Evolutionary conservation across 495 filamentous ascomycete genomes (phyloP), one percentile per base, ranked within the genome.

Genomic region (Filosporella fistucella): DNA sequence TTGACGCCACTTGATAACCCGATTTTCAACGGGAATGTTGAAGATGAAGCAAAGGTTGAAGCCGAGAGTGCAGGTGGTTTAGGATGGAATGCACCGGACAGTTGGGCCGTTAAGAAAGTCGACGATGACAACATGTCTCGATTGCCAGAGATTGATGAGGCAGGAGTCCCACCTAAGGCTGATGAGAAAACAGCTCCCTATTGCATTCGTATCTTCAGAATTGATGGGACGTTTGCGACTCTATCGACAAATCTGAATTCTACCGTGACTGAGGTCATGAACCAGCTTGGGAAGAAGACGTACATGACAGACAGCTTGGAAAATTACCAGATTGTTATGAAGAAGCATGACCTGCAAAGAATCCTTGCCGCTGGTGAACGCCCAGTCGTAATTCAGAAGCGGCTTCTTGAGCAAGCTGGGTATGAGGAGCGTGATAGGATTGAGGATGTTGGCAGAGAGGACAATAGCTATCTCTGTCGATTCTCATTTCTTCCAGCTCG

Each of bases 401-500:
- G 83, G 23, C 73, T 99, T 21, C 74, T 99, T 7, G 86, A 96
- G 64, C 88, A 96, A 65, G 85, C 89, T 24, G 93, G 93, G 11
- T 98, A 96, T 60, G 85, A 84, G n/a, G 76, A 85, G 23, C 81
- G 79, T 18, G 94, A 99, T 60, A 79, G 78, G 30, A 80, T 97
- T 33, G 91, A 96, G 58, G 93, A 96, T 48, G 82, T 99, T 42
- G 93, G 93, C n/a, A 81, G 93, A 35, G 93, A 99, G 63, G 93
- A 99, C 64, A 94, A 96, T 64, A 91, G 90, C 57, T 97, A 97
- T 55, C 74, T 99, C 6, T 91, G 91, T 57, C 88, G 93, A 7
- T 97, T 97, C 67, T 86, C 89, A 20, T 99, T 97, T 62, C 71
- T 96, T 40, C 89, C 91, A 9, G 85, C 85, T 10, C 85, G 88